phyloP scores from a whole-genome alignment of 306 rosid genomes.

The peach (Prunus persica) region DNA sequence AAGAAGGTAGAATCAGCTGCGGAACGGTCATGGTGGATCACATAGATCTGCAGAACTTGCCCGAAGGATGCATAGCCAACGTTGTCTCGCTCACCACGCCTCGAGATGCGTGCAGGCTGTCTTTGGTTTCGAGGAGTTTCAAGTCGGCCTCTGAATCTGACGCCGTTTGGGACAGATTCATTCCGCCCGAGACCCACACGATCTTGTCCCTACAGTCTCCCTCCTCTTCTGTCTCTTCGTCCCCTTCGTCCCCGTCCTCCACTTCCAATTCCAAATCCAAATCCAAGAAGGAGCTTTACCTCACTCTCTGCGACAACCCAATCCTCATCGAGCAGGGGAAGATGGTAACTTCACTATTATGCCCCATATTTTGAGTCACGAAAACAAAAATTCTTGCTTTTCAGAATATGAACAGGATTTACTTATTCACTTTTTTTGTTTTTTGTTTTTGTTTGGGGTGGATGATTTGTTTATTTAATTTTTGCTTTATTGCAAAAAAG shows the following conservation, averaged over 20 bases:
- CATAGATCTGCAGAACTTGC: conserved; percentile 39
- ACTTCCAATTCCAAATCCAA: background rate
- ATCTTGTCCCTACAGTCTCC: conserved; percentile 22
- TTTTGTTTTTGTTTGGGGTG: no score
- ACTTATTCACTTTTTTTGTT: no score
- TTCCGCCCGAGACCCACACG: conserved; percentile 41
- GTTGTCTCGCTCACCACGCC: conserved; percentile 68
- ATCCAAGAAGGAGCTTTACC: conserved; percentile 58
- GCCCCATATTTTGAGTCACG: background rate
- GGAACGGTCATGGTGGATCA: background rate
- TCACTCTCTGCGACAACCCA: conserved; percentile 46
- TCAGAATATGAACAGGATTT: no score
- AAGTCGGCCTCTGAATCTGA: conserved; percentile 77
- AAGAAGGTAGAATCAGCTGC: background rate
- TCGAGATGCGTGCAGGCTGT: conserved; percentile 48
- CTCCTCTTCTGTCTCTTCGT: background rate
- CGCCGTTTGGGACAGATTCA: conserved; percentile 67
- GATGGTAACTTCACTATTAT: conserved; percentile 36
- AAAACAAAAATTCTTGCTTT: no score
- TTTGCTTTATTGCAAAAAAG: no score
- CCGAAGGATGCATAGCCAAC: conserved; percentile 68
- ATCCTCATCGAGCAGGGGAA: conserved; percentile 55
- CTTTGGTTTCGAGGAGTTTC: conserved; percentile 51
- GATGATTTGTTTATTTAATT: no score
- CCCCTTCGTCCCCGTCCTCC: background rate